These are phyloP conservation scores for Tephrocybe sp. DNA, from an alignment of 768 basidiomycete species.

Conservation along the genomic window DNA sequence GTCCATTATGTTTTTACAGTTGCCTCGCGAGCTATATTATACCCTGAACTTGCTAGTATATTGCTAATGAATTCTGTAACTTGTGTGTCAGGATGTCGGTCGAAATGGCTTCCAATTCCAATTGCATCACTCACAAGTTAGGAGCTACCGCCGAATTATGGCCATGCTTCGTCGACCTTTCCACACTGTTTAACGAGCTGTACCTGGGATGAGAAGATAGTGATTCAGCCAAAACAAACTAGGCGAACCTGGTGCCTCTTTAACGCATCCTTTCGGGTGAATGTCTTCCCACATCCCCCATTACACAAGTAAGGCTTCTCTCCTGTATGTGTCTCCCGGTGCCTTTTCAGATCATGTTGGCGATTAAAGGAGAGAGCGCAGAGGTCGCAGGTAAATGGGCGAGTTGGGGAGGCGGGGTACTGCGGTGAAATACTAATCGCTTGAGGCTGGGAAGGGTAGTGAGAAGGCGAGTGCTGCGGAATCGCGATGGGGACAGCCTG, in stretches of 20 bases:
- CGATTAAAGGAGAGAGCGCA: constrained; percentile 84
- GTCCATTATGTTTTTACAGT: constrained; percentile 6
- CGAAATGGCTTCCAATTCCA: background rate
- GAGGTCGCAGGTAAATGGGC: constrained; percentile 68
- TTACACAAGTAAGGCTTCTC: constrained; percentile 85
- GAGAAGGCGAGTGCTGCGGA: constrained; percentile 19
- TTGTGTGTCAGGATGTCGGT: constrained; percentile 1
- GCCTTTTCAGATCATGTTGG: constrained; percentile 83
- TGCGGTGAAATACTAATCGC: constrained; percentile 40
- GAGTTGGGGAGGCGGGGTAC: constrained; percentile 57
- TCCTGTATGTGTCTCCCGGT: constrained; percentile 82
- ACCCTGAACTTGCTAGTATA: constrained; percentile 11
- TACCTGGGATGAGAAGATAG: constrained; percentile 18
- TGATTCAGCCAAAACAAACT: constrained; percentile 3
- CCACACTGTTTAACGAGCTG: constrained; percentile 82
- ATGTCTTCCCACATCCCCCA: constrained; percentile 84
- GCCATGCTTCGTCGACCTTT: constrained; percentile 57
- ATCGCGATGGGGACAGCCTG: constrained; percentile 13
- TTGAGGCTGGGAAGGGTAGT: constrained; percentile 26
- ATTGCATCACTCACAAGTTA: constrained; percentile 5
- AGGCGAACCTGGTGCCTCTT: constrained; percentile 78
- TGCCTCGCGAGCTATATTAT: constrained; percentile 15
- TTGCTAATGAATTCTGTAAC: constrained; percentile 13
- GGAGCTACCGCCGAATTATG: constrained; percentile 20
- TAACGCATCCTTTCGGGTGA: constrained; percentile 83